Conservation (phyloP, 2,329 filamentous ascomycete species). For the Harringtonia aguacate region DNA sequence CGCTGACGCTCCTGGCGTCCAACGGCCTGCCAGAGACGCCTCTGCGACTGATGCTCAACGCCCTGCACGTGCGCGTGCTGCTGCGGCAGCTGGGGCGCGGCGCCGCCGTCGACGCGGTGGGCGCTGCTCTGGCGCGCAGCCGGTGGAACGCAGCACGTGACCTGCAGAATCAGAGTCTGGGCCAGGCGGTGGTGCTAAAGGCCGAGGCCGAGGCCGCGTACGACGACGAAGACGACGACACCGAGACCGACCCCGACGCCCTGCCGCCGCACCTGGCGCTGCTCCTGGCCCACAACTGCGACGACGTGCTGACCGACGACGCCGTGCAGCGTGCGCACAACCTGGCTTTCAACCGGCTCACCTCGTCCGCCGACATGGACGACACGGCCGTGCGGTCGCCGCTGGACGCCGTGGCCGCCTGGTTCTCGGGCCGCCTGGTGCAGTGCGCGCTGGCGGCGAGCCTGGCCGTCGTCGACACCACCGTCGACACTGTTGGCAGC, state of each 20-base stretch:
- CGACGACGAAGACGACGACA: conserved; percentile 39
- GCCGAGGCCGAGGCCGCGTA: conserved; percentile 15
- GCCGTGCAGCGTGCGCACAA: conserved; percentile 83
- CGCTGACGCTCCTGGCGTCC: conserved; percentile 79
- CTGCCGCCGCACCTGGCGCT: conserved; percentile 67
- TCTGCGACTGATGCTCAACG: conserved; percentile 77
- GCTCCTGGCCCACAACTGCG: conserved; percentile 69
- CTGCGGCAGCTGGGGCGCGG: conserved; percentile 66
- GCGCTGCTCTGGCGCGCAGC: conserved; percentile 60
- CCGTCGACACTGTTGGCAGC: conserved; percentile 19
- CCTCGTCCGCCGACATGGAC: conserved; percentile 71
- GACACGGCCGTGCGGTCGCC: conserved; percentile 78
- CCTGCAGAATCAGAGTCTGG: conserved; percentile 40
- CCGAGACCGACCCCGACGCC: too few relatives aligned
- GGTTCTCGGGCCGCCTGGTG: conserved; percentile 71
- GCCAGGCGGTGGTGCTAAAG: conserved; percentile 24
- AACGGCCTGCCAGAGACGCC: conserved; percentile 79
- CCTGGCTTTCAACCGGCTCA: conserved; percentile 76
- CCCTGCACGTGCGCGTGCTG: conserved; percentile 81
- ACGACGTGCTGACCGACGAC: conserved; percentile 66
- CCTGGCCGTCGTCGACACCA: conserved; percentile 36
- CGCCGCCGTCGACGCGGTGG: conserved; percentile 58
- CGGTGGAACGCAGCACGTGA: conserved; percentile 75
- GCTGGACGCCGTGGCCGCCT: conserved; percentile 81
- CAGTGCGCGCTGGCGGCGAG: conserved; percentile 57